A percentile compares a stretch with the other conserved stretches of the same genome.
Evolutionary conservation across 2,329 filamentous ascomycete species (phyloP).

Genomic region (Shiraia sp.): DNA sequence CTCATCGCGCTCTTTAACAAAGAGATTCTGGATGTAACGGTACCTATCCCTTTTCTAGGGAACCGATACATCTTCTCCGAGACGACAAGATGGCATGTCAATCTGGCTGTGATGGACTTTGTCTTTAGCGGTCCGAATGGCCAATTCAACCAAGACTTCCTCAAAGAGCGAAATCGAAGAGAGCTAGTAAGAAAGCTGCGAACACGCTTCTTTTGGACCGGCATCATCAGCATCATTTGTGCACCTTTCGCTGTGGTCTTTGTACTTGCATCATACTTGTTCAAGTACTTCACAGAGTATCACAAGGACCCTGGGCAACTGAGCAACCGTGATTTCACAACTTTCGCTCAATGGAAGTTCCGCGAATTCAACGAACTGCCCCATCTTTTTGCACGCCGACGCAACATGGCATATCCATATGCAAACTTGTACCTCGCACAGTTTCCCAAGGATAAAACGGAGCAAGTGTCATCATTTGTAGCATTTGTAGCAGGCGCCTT

Average conservation of each 20-base stretch:
- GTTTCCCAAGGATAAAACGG: slow-evolving; percentile 92
- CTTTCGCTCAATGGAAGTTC: slow-evolving; percentile 96
- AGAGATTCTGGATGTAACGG: slow-evolving; percentile 83
- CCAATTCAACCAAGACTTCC: slow-evolving; percentile 82
- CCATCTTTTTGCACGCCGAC: slow-evolving; percentile 85
- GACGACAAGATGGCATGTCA: slow-evolving; percentile 89
- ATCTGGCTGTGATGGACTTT: slow-evolving; percentile 88
- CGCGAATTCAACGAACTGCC: slow-evolving; percentile 96
- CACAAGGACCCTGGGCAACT: slow-evolving; percentile 89
- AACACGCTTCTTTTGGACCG: slow-evolving; percentile 78
- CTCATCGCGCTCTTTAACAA: slow-evolving; percentile 98
- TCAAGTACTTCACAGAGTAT: slow-evolving; percentile 96
- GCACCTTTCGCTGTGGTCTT: slow-evolving; percentile 88
- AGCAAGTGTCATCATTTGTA: slow-evolving; percentile 81
- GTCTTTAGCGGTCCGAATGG: slow-evolving; percentile 83
- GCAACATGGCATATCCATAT: slow-evolving; percentile 94
- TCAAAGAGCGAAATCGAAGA: slow-evolving; percentile 80
- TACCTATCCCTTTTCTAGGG: slow-evolving; percentile 81
- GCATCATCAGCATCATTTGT: slow-evolving; percentile 81
- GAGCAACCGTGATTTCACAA: slow-evolving; percentile 87
- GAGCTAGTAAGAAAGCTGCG: slow-evolving; percentile 78
- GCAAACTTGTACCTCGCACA: slow-evolving; percentile 92
- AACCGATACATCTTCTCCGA: slow-evolving; percentile 83
- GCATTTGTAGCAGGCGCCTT: slow-evolving; percentile 87
- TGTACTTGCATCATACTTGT: slow-evolving; percentile 85